Evolutionary conservation across 345 rosid species (phyloP).

Genomic region (Citrus trifoliata): DNA sequence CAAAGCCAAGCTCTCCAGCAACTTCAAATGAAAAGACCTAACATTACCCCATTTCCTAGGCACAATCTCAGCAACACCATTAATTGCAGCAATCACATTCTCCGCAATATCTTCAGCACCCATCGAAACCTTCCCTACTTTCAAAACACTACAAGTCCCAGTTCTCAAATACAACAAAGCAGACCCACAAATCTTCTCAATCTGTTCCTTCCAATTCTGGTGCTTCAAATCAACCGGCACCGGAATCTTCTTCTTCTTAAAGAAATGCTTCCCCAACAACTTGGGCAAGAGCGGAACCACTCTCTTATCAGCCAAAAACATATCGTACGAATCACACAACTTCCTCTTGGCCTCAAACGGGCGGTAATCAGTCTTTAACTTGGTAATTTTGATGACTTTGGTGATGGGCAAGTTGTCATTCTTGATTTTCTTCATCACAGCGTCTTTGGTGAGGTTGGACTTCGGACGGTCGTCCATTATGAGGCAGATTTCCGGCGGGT

Average conservation of each 20-base stretch:
- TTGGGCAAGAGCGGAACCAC: constrained; percentile 64
- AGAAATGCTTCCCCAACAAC: constrained; percentile 74
- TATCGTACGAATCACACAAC: constrained; percentile 45
- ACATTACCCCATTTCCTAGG: constrained; percentile 68
- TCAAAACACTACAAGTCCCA: constrained; percentile 71
- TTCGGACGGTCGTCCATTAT: constrained; percentile 72
- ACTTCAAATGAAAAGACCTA: constrained; percentile 70
- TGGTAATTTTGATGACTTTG: constrained; percentile 63
- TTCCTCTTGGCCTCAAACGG: constrained; percentile 53
- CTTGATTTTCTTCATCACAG: constrained; percentile 56
- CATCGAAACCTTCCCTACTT: constrained; percentile 65
- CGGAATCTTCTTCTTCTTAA: constrained; percentile 63
- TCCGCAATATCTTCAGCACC: constrained; percentile 34
- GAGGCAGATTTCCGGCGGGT: constrained; percentile 60
- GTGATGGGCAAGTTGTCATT: constrained; percentile 58
- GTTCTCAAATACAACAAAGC: constrained; percentile 58
- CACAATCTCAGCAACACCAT: constrained; percentile 55
- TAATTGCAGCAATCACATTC: constrained; percentile 57
- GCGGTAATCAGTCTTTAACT: constrained; percentile 47
- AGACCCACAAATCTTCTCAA: constrained; percentile 55
- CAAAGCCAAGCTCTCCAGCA: constrained; percentile 66
- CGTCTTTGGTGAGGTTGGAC: constrained; percentile 57
- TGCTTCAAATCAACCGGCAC: constrained; percentile 62
- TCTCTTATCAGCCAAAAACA: constrained; percentile 51
- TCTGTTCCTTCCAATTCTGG: constrained; percentile 78